These are phyloP conservation scores for Musa troglodytarum DNA, from an alignment of 176 grass and related monocot species.

Conservation along the genomic window DNA sequence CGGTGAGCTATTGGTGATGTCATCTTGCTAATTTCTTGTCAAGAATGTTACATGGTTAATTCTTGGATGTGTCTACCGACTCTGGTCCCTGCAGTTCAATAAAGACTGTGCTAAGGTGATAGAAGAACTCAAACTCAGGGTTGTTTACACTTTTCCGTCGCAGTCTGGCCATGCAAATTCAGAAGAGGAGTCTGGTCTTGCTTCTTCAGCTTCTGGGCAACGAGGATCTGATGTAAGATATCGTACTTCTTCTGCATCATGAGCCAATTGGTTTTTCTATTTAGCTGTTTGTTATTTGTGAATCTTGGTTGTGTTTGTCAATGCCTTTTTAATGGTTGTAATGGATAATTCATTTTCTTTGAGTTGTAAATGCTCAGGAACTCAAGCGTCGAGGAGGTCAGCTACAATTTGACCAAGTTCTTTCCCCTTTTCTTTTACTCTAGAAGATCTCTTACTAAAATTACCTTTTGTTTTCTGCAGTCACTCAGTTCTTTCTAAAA, in stretches of 20 bases:
- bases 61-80: background rate
- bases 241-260: background rate
- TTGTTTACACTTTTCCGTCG: conserved; percentile 48
- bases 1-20: conserved; percentile 29
- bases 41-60: background rate
- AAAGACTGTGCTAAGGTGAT: conserved; percentile 76
- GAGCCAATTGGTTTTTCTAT: background rate
- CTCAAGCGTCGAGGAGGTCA: conserved; percentile 82
- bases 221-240: conserved; percentile 42
- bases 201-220: conserved; percentile 38
- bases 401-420: conserved; percentile 7
- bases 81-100: conserved; percentile 46
- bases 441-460: background rate
- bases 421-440: conserved; percentile 6
- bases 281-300: background rate
- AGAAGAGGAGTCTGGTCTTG: conserved; percentile 45
- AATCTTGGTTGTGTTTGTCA: background rate
- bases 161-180: conserved; percentile 23
- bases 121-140: conserved; percentile 88
- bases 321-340: background rate
- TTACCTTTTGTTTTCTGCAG: background rate
- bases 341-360: conserved; percentile 21
- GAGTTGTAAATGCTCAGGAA: conserved; percentile 71
- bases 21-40: background rate
- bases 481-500: background rate